phyloP scores from a whole-genome alignment of 2,329 filamentous ascomycete genomes.

The Aspergillus pseudonomiae region DNA sequence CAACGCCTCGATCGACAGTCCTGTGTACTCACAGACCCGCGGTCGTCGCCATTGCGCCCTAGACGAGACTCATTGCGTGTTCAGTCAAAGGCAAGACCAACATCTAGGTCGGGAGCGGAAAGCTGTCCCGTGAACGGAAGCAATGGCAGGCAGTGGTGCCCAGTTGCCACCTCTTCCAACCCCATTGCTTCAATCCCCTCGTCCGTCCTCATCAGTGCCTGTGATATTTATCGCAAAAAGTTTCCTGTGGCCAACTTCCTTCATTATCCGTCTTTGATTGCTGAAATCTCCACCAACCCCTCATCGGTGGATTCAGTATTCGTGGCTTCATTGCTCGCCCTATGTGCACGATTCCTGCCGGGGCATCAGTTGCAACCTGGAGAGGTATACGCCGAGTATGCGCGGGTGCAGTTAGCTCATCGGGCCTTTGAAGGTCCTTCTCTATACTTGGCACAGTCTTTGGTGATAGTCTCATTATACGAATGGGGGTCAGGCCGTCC shows the following conservation, averaged over 20 bases:
- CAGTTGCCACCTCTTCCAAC: conserved; percentile 9
- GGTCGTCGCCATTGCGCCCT: conserved; percentile 21
- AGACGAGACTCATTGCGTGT: conserved; percentile 4
- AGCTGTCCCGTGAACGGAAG: not conserved
- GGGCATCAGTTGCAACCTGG: conserved; percentile 28
- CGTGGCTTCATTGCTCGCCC: conserved; percentile 36
- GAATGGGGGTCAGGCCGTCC: conserved; percentile 41
- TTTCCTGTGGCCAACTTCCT: conserved; percentile 42
- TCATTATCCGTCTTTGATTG: conserved; percentile 40
- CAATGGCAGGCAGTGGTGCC: not conserved
- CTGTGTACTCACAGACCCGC: conserved; percentile 37
- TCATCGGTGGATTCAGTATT: conserved; percentile 38
- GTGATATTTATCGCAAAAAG: conserved; percentile 41
- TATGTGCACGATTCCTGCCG: conserved; percentile 38
- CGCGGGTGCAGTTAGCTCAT: conserved; percentile 33
- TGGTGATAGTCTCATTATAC: conserved; percentile 41
- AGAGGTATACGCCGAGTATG: conserved; percentile 37
- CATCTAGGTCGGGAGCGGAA: not conserved
- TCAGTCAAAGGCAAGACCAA: not conserved
- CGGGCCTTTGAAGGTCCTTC: conserved; percentile 38
- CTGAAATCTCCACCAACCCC: conserved; percentile 34
- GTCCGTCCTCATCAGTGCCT: conserved; percentile 36
- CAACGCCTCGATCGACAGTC: conserved; percentile 24
- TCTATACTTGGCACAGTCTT: conserved; percentile 38
- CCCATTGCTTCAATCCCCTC: conserved; percentile 28